Evolutionary conservation across 2,329 filamentous ascomycete genomes (phyloP).

Genomic region (Thielaviopsis euricoi): DNA sequence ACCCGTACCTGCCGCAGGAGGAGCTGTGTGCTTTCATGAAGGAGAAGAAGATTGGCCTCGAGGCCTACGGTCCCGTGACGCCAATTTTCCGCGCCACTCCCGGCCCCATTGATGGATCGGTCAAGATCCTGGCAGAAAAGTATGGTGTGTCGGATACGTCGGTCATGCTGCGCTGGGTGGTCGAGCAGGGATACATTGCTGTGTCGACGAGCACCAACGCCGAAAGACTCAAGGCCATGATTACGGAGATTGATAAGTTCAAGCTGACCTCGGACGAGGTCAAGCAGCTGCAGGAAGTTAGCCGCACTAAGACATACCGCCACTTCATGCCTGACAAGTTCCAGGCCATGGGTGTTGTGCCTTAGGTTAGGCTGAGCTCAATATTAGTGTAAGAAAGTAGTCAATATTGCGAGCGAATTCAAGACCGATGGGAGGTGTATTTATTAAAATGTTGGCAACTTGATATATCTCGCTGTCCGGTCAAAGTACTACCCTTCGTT

Average conservation of each 20-base stretch:
- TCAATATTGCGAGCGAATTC: no score
- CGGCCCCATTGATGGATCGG: not conserved
- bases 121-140: not conserved
- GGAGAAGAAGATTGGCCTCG: conserved; percentile 40
- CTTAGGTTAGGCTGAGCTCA: not conserved
- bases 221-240: conserved; percentile 12
- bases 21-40: conserved; percentile 40
- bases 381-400: no score
- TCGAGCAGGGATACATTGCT: conserved; percentile 6
- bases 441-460: no score
- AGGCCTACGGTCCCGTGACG: conserved; percentile 42
- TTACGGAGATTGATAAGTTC: conserved; percentile 12
- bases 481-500: no score
- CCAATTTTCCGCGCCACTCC: not conserved
- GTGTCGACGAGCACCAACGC: conserved; percentile 12
- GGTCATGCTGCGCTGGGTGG: not conserved
- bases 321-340: conserved; percentile 2
- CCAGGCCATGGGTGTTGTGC: conserved; percentile 4
- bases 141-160: not conserved
- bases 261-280: conserved; percentile 5
- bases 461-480: no score
- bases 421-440: no score
- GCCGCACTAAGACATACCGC: not conserved
- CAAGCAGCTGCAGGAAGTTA: not conserved
- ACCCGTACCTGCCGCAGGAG: conserved; percentile 49